A percentile compares a stretch with the other conserved stretches of the same genome.
These are phyloP conservation scores for Hypoxylon cercidicola DNA, from an alignment of 495 filamentous ascomycete species.

Conservation along the genomic window DNA sequence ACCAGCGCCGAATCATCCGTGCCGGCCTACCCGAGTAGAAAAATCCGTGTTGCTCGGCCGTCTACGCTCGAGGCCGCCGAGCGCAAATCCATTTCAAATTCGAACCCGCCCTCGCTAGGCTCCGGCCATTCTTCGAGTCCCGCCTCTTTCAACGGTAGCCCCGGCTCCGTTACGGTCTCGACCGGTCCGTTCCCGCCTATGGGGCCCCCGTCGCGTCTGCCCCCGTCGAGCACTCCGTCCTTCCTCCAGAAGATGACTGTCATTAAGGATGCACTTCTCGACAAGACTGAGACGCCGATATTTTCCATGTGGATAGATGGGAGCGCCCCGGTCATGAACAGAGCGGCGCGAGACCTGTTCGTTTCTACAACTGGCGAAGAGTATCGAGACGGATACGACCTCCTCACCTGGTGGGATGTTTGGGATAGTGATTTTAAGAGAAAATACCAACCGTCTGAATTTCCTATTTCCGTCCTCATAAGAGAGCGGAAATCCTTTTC, in stretches of 20 bases:
- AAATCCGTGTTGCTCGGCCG: conserved; percentile 43
- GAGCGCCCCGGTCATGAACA: conserved; percentile 71
- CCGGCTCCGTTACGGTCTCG: conserved; percentile 54
- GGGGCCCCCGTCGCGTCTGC: conserved; percentile 64
- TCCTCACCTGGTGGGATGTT: conserved; percentile 63
- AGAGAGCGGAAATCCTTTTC: conserved; percentile 65
- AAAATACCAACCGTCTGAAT: conserved; percentile 64
- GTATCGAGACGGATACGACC: conserved; percentile 58
- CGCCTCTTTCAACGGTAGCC: conserved; percentile 52
- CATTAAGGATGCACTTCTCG: conserved; percentile 77
- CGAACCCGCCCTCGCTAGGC: conserved; percentile 56
- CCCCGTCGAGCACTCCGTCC: conserved; percentile 63
- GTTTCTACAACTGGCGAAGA: conserved; percentile 53
- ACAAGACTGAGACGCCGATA: conserved; percentile 73
- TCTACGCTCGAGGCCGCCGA: conserved; percentile 50
- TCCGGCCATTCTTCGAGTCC: conserved; percentile 54
- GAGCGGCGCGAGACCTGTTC: conserved; percentile 65
- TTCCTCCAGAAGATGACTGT: conserved; percentile 70
- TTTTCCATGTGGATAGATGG: conserved; percentile 79
- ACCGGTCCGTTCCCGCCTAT: conserved; percentile 65
- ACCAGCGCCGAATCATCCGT: conserved; percentile 57
- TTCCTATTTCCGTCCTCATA: conserved; percentile 68
- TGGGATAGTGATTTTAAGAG: conserved; percentile 71
- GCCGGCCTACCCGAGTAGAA: conserved; percentile 33
- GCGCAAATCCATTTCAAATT: conserved; percentile 45